These are phyloP conservation scores for Nemania sp. DNA, from an alignment of 2,329 filamentous ascomycete genomes.

Conservation along the genomic window DNA sequence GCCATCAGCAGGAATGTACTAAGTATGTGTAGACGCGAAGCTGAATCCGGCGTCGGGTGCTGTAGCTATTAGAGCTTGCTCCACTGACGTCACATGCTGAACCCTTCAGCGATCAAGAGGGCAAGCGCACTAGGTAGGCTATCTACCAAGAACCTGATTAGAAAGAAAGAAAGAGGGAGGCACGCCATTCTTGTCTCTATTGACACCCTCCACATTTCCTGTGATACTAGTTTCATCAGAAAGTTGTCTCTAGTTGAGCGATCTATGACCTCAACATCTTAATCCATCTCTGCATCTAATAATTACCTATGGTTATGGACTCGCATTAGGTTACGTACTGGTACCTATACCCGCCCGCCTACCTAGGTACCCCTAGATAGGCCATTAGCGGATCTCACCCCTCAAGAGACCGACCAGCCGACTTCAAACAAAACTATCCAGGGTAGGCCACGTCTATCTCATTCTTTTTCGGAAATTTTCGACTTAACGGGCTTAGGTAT, in stretches of 20 bases:
- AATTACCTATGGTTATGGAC: conserved; percentile 1
- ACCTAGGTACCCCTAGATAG: neutral
- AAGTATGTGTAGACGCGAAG: too few relatives aligned
- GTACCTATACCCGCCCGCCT: neutral
- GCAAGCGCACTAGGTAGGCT: neutral
- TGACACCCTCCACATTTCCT: neutral
- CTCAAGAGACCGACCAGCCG: neutral
- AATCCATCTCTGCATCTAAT: neutral
- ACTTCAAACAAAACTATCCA: neutral
- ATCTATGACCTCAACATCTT: conserved; percentile 32
- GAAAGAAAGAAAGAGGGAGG: neutral
- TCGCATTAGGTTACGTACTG: conserved; percentile 3
- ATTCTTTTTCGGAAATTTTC: too few relatives aligned
- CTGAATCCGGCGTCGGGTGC: neutral
- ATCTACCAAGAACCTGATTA: neutral
- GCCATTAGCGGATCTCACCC: neutral
- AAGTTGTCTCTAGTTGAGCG: neutral
- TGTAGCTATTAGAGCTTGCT: conserved; percentile 4
- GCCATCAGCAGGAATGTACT: neutral
- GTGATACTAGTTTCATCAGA: neutral
- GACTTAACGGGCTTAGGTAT: too few relatives aligned
- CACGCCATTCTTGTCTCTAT: conserved; percentile 1
- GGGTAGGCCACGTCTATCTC: too few relatives aligned
- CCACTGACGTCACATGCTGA: conserved; percentile 34
- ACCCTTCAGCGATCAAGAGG: neutral